Conservation (phyloP, 1,139 yeast genomes). For the Trichomonascaceae sp. region DNA sequence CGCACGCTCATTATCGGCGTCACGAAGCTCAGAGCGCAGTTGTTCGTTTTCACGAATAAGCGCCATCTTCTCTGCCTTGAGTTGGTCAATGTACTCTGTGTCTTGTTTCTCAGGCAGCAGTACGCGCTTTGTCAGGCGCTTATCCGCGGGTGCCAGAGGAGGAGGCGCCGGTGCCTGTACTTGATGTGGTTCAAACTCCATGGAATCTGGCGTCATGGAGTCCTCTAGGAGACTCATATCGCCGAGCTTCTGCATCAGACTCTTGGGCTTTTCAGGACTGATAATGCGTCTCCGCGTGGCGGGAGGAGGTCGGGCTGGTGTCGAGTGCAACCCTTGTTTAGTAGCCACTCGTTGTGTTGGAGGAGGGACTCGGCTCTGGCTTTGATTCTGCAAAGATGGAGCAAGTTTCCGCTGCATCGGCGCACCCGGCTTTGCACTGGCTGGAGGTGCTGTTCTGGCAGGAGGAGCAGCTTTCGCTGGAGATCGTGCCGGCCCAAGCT, state of each 20-base stretch:
- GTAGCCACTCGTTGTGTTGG: background rate
- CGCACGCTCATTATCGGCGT: too few relatives aligned
- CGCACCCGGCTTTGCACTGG: slow-evolving; percentile 6
- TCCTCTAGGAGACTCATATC: background rate
- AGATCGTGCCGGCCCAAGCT: slow-evolving; percentile 14
- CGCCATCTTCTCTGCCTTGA: background rate
- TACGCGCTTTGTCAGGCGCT: too few relatives aligned
- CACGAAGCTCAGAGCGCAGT: too few relatives aligned
- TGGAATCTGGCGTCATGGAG: background rate
- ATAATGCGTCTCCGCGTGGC: slow-evolving; percentile 6
- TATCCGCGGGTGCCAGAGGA: too few relatives aligned
- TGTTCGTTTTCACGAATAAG: background rate
- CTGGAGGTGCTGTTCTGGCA: slow-evolving; percentile 5
- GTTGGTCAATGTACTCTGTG: background rate
- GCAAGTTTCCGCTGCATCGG: too few relatives aligned
- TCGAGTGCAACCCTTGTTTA: slow-evolving; percentile 4
- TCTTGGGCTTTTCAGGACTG: slow-evolving; percentile 7
- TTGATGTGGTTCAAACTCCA: slow-evolving; percentile 1
- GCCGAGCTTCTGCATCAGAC: background rate
- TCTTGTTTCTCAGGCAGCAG: background rate
- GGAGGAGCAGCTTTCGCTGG: slow-evolving; percentile 12
- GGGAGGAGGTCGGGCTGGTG: slow-evolving; percentile 8
- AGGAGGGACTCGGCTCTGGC: slow-evolving; percentile 1
- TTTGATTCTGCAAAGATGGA: too few relatives aligned
- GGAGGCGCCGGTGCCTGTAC: slow-evolving; percentile 1